Percentiles rank a stretch among this genome's conserved stretches.
These are phyloP conservation scores for Neofusicoccum cordaticola DNA, from an alignment of 2,329 filamentous ascomycete species.

Conservation along the genomic window DNA sequence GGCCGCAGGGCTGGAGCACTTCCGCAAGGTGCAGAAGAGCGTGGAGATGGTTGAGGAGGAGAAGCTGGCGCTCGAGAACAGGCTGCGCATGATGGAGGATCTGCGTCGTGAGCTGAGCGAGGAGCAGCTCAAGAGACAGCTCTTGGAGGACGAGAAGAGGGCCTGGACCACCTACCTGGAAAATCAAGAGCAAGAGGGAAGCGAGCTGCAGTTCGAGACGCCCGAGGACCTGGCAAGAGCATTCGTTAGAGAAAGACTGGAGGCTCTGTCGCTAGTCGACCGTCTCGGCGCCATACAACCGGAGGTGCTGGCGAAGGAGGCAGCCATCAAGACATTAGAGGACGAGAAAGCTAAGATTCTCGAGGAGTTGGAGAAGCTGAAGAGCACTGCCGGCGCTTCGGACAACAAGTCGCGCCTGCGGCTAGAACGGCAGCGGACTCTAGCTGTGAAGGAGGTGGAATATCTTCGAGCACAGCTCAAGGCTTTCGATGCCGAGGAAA, in stretches of 20 bases:
- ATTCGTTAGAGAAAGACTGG: conserved; percentile 76
- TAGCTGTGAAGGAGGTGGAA: conserved; percentile 90
- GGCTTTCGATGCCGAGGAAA: conserved; percentile 80
- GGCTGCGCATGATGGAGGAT: conserved; percentile 69
- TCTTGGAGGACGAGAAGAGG: conserved; percentile 81
- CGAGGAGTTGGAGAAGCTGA: conserved; percentile 69
- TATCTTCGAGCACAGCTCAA: conserved; percentile 91
- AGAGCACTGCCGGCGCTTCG: conserved; percentile 45
- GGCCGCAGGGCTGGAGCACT: conserved; percentile 71
- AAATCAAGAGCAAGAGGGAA: conserved; percentile 59
- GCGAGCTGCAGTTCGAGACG: conserved; percentile 74
- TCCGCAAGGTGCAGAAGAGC: conserved; percentile 79
- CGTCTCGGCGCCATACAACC: conserved; percentile 75
- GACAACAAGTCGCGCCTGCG: conserved; percentile 69
- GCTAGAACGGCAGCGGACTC: conserved; percentile 77
- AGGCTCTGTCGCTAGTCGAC: conserved; percentile 75
- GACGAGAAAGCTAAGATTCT: conserved; percentile 64
- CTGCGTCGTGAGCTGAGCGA: conserved; percentile 76
- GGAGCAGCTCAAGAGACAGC: conserved; percentile 75
- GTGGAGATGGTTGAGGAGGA: conserved; percentile 94
- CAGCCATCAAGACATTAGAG: conserved; percentile 69
- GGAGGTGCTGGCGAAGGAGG: conserved; percentile 73
- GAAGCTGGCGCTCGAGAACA: conserved; percentile 77
- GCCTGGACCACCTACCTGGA: conserved; percentile 87
- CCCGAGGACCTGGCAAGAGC: conserved; percentile 85